phyloP scores from a whole-genome alignment of 805 yeast species.

The Myxozyma monticola region DNA sequence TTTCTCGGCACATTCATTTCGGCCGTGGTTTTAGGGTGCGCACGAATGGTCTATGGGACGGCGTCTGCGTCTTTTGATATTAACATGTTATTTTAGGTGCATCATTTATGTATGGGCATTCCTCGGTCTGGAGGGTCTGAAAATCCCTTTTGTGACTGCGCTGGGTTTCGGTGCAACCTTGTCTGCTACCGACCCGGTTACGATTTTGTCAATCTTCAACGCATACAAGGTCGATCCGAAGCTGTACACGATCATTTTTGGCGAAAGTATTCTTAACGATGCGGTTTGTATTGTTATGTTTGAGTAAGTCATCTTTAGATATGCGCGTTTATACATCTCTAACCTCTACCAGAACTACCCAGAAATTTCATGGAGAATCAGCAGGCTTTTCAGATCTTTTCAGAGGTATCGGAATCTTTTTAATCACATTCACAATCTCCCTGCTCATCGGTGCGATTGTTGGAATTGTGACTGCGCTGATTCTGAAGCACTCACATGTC shows the following conservation, averaged over 20 bases:
- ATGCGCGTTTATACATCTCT: background rate
- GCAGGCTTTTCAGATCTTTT: conserved; percentile 74
- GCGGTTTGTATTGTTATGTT: conserved; percentile 99
- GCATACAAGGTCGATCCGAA: conserved; percentile 98
- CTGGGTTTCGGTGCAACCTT: conserved; percentile 96
- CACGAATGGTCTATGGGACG: too few species aligned
- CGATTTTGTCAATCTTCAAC: conserved; percentile 91
- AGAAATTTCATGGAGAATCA: conserved; percentile 85
- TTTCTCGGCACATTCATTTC: conserved; percentile 95
- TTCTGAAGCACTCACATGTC: conserved; percentile 87
- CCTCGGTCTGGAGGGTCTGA: conserved; percentile 83
- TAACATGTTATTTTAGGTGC: too few species aligned
- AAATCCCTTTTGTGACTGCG: conserved; percentile 94
- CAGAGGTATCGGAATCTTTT: conserved; percentile 89
- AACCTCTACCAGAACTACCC: conserved; percentile 62
- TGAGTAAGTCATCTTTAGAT: conserved; percentile 45
- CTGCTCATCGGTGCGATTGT: conserved; percentile 83
- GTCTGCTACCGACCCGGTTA: conserved; percentile 98
- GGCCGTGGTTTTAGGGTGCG: conserved; percentile 89
- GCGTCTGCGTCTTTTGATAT: too few species aligned
- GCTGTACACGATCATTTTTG: conserved; percentile 93
- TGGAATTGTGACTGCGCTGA: conserved; percentile 85
- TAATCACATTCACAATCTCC: conserved; percentile 90
- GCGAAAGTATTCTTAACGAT: conserved; percentile 92
- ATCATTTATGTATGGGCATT: conserved; percentile 76